Evolutionary conservation across 2,329 filamentous ascomycete genomes (phyloP).

Genomic region (Fusarium metavorans): DNA sequence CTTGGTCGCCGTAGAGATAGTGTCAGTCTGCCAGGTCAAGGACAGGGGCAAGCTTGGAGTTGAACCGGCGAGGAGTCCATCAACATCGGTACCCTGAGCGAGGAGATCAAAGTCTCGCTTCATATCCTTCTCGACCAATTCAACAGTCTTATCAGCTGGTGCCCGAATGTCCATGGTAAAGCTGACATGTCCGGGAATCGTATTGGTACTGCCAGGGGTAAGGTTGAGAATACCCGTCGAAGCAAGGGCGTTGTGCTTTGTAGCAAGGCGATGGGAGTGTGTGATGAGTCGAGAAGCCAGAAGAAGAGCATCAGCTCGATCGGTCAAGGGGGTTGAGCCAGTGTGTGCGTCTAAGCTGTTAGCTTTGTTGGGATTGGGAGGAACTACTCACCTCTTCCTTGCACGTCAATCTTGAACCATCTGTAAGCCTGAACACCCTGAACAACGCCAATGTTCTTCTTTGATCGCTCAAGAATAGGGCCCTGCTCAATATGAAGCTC

Average conservation of each 20-base stretch:
- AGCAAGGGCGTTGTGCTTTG: slow-evolving; percentile 39
- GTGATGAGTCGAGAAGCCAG: slow-evolving; percentile 46
- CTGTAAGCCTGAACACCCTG: slow-evolving; percentile 44
- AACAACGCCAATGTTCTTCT: slow-evolving; percentile 32
- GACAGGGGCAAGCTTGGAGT: slow-evolving; percentile 57
- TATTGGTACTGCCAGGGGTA: slow-evolving; percentile 74
- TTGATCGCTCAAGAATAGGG: slow-evolving; percentile 33
- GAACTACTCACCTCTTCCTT: slow-evolving; percentile 38
- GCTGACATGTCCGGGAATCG: slow-evolving; percentile 72
- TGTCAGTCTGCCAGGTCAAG: slow-evolving; percentile 72
- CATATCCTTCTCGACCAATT: slow-evolving; percentile 61
- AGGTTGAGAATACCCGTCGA: slow-evolving; percentile 46
- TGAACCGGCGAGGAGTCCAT: slow-evolving; percentile 23
- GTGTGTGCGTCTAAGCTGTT: slow-evolving; percentile 49
- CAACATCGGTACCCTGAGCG: slow-evolving; percentile 64
- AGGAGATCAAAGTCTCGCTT: slow-evolving; percentile 55
- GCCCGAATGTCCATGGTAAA: slow-evolving; percentile 76
- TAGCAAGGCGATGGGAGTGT: slow-evolving; percentile 42
- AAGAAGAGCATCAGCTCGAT: slow-evolving; percentile 48
- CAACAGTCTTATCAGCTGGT: slow-evolving; percentile 64
- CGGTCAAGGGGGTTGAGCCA: slow-evolving; percentile 45
- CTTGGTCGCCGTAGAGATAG: slow-evolving; percentile 67
- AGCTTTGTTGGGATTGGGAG: neutral
- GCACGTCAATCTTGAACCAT: slow-evolving; percentile 43
- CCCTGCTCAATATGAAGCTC: slow-evolving; percentile 86